phyloP scores from a whole-genome alignment of 2,329 filamentous ascomycete genomes.

The Ophiostoma quercus region DNA sequence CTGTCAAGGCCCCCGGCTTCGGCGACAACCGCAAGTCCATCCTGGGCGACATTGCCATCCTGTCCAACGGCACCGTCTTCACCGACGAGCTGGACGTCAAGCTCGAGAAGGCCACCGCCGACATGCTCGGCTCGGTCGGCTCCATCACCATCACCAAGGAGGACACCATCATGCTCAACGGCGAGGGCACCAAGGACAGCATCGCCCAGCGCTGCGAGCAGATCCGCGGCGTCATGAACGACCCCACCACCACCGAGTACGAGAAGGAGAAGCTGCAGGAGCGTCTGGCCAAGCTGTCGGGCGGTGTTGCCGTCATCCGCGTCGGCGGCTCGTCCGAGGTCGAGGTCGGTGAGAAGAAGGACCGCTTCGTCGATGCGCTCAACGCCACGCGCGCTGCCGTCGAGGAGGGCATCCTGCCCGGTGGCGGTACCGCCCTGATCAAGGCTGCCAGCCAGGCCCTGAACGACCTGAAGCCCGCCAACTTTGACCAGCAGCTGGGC shows the following conservation, averaged over 20 bases:
- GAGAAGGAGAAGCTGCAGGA: constrained; percentile 99
- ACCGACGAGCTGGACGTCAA: constrained; percentile 97
- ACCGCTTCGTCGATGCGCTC: constrained; percentile 95
- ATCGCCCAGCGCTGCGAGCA: constrained; percentile 97
- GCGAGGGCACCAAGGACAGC: constrained; percentile 87
- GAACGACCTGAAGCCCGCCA: constrained; percentile 72
- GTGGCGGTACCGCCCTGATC: constrained; percentile 95
- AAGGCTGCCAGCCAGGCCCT: constrained; percentile 93
- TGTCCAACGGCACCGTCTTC: constrained; percentile 97
- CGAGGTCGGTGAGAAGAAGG: constrained; percentile 99
- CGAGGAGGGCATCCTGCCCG: constrained; percentile 97
- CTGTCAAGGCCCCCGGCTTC: constrained; percentile 98
- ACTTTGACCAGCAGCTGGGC: constrained; percentile 99
- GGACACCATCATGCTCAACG: constrained; percentile 97
- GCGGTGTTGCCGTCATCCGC: constrained; percentile 98
- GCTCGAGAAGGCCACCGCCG: constrained; percentile 93
- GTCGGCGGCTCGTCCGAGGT: constrained; percentile 96
- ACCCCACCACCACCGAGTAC: constrained; percentile 94
- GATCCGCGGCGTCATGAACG: constrained; percentile 93
- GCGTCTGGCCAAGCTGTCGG: constrained; percentile 97
- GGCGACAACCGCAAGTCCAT: constrained; percentile 99
- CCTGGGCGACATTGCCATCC: constrained; percentile 88
- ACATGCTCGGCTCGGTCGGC: constrained; percentile 94
- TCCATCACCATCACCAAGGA: constrained; percentile 99
- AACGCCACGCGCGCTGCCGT: constrained; percentile 98